A percentile compares a stretch with the other conserved stretches of the same genome.
Conservation (phyloP, 305 asterid species). For the Fraxinus latifolia region DNA sequence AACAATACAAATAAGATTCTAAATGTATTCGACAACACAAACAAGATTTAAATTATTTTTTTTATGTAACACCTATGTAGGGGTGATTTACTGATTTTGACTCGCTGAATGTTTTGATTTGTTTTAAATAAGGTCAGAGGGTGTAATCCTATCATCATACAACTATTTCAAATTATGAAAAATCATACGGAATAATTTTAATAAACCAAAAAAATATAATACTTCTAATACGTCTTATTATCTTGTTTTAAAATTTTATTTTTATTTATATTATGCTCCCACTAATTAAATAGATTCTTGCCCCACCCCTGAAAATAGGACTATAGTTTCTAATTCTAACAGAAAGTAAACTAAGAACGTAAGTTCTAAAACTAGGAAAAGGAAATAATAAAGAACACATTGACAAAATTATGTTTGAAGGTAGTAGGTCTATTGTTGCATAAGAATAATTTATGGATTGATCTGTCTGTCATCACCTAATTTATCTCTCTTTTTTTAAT, state of each 20-base stretch:
- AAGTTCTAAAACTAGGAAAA: background rate
- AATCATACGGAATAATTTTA: background rate
- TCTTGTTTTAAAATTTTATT: background rate
- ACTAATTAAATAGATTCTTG: background rate
- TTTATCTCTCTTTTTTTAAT: background rate
- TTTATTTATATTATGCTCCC: background rate
- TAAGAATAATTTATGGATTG: background rate
- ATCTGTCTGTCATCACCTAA: background rate
- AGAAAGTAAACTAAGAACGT: background rate
- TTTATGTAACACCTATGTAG: background rate
- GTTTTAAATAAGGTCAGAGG: background rate
- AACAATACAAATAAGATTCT: background rate
- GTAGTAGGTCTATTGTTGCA: background rate
- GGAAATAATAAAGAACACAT: background rate
- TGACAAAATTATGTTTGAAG: background rate
- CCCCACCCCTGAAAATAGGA: background rate
- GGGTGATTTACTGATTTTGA: background rate
- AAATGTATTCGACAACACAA: background rate
- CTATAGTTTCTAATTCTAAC: background rate
- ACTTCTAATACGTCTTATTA: background rate
- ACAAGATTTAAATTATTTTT: background rate
- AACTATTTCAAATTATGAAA: background rate
- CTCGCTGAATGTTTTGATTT: background rate
- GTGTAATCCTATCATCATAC: background rate
- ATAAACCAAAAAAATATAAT: background rate